These are phyloP conservation scores for Saccharomycopsis babjevae DNA, from an alignment of 805 yeast genomes.

Conservation along the genomic window DNA sequence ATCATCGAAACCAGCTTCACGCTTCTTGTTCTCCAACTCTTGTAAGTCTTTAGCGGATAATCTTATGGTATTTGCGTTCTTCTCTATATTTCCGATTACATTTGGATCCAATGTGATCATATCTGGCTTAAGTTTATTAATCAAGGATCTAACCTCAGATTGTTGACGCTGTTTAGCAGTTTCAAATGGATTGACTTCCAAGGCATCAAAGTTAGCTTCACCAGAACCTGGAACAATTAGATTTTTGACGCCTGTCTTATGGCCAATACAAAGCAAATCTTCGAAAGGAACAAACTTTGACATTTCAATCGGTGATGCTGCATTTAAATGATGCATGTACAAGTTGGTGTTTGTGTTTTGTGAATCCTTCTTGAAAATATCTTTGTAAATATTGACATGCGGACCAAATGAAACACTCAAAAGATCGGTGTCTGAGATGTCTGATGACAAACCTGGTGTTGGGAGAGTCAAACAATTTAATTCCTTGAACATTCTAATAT, in stretches of 20 bases:
- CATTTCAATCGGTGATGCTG: conserved; percentile 64
- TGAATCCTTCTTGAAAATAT: conserved; percentile 40
- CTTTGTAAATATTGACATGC: conserved; percentile 91
- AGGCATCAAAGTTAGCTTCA: conserved; percentile 93
- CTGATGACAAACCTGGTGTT: conserved; percentile 73
- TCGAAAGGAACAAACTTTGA: conserved; percentile 84
- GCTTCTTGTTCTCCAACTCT: conserved; percentile 29
- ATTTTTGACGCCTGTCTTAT: conserved; percentile 67
- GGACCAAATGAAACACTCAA: conserved; percentile 93
- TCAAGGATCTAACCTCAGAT: conserved; percentile 72
- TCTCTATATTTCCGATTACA: conserved; percentile 75
- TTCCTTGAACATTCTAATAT: conserved; percentile 72
- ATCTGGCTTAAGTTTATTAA: conserved; percentile 86
- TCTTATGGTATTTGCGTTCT: conserved; percentile 52
- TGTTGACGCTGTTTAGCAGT: conserved; percentile 89
- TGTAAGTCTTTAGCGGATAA: conserved; percentile 49
- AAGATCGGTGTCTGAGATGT: conserved; percentile 80
- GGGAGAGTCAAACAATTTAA: conserved; percentile 53
- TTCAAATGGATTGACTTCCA: conserved; percentile 88
- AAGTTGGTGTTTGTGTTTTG: conserved; percentile 28
- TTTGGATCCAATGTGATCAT: conserved; percentile 86
- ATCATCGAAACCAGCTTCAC: conserved; percentile 26
- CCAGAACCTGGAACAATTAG: conserved; percentile 92
- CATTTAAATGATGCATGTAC: conserved; percentile 81
- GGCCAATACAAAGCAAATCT: conserved; percentile 90